Percentiles rank a stretch among this genome's conserved stretches.
Conservation (phyloP, 169 alveolate species). For the Babesia ovis region DNA sequence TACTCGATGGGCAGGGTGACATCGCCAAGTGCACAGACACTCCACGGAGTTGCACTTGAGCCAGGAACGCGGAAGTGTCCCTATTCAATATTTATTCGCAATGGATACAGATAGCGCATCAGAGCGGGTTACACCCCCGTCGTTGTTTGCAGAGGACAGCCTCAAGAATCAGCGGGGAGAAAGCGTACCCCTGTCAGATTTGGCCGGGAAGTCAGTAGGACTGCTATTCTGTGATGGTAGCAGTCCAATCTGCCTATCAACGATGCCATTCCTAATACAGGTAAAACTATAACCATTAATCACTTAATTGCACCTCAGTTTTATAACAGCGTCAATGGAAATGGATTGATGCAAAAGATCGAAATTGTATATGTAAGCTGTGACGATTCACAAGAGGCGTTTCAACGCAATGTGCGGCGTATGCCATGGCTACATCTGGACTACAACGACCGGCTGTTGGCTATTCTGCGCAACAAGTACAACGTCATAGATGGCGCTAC, state of each 20-base stretch:
- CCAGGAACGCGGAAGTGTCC: background rate
- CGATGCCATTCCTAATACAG: slow-evolving; percentile 25
- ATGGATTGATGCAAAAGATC: slow-evolving; percentile 2
- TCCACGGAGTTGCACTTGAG: background rate
- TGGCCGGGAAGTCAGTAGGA: slow-evolving; percentile 31
- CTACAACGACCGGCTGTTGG: slow-evolving; percentile 2
- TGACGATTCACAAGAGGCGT: slow-evolving; percentile 24
- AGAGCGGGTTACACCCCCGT: no score
- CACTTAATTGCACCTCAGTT: background rate
- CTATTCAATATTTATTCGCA: slow-evolving; percentile 2
- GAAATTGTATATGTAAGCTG: slow-evolving; percentile 42
- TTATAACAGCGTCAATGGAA: slow-evolving; percentile 31
- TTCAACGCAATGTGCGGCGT: slow-evolving; percentile 6
- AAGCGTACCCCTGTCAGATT: slow-evolving; percentile 3
- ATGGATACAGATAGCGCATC: background rate
- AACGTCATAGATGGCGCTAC: slow-evolving; percentile 17
- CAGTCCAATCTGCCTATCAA: slow-evolving; percentile 23
- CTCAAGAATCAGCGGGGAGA: slow-evolving; percentile 30
- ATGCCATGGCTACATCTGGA: slow-evolving; percentile 46
- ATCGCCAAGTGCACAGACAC: slow-evolving; percentile 20
- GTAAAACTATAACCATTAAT: background rate
- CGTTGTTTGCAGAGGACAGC: slow-evolving; percentile 1
- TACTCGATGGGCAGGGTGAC: no score
- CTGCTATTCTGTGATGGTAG: slow-evolving; percentile 39
- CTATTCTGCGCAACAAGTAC: slow-evolving; percentile 18